Evolutionary conservation across 2,329 filamentous ascomycete species (phyloP).

Genomic region (Cercospora nicotianae): DNA sequence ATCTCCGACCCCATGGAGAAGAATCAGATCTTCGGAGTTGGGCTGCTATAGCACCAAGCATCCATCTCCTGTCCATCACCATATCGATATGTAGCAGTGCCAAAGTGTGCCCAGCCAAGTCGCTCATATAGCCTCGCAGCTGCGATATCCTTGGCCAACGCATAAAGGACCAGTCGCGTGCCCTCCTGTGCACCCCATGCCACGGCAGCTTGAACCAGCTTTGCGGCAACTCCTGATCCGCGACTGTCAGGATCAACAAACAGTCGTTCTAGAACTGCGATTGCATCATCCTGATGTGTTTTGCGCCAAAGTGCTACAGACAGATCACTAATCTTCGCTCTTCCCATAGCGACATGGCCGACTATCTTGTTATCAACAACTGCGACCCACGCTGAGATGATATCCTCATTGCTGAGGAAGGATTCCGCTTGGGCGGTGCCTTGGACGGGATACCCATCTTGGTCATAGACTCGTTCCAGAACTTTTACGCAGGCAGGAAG

Average conservation of each 20-base stretch:
- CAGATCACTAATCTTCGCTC: constrained; percentile 22
- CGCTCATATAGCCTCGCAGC: constrained; percentile 31
- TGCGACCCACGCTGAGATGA: constrained; percentile 31
- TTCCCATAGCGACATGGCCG: constrained; percentile 25
- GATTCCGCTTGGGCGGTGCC: constrained; percentile 25
- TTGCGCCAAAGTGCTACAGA: constrained; percentile 24
- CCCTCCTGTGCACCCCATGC: constrained; percentile 15
- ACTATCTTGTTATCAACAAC: constrained; percentile 22
- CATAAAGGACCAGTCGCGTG: constrained; percentile 28
- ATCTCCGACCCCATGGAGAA: background rate
- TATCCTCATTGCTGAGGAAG: constrained; percentile 16
- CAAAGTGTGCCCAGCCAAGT: constrained; percentile 30
- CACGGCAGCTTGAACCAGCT: constrained; percentile 24
- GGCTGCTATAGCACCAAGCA: constrained; percentile 26
- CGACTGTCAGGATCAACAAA: constrained; percentile 30
- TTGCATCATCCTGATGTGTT: constrained; percentile 13
- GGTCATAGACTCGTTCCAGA: constrained; percentile 27
- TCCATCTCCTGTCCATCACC: constrained; percentile 21
- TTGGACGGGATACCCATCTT: constrained; percentile 33
- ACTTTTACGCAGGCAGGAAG: constrained; percentile 27
- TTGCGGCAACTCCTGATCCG: constrained; percentile 24
- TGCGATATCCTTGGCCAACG: constrained; percentile 28
- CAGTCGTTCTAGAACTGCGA: constrained; percentile 32
- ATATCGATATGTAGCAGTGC: constrained; percentile 18
- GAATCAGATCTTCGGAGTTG: background rate